Evolutionary conservation across 495 filamentous ascomycete genomes (phyloP).

Genomic region (Aspergillus incahuasiensis): DNA sequence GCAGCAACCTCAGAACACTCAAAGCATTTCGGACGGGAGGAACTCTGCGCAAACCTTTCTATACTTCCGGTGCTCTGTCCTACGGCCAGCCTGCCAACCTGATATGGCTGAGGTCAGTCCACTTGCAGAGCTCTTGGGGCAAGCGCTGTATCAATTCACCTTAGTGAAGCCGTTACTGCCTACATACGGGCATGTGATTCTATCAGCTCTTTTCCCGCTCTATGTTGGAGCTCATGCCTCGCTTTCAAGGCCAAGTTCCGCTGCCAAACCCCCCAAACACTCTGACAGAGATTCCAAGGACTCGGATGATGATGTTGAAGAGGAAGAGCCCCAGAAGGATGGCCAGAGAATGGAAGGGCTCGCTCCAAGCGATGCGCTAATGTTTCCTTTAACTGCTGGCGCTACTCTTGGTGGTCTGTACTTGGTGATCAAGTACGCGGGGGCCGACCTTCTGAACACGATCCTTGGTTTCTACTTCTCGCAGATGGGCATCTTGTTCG

Average conservation of each 20-base stretch:
- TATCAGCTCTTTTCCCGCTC: constrained; percentile 68
- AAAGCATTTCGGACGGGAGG: neutral
- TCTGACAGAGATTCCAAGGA: constrained; percentile 54
- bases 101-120: constrained; percentile 43
- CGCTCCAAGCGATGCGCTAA: constrained; percentile 72
- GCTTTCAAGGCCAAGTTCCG: constrained; percentile 72
- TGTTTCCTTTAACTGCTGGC: constrained; percentile 82
- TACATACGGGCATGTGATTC: constrained; percentile 63
- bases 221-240: constrained; percentile 67
- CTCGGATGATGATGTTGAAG: constrained; percentile 54
- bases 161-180: constrained; percentile 51
- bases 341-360: constrained; percentile 68
- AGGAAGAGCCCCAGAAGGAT: constrained; percentile 38
- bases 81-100: neutral
- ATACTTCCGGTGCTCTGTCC: neutral
- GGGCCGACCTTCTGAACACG: constrained; percentile 76
- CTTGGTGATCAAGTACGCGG: constrained; percentile 81
- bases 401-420: constrained; percentile 71
- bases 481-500: constrained; percentile 67
- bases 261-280: constrained; percentile 56
- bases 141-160: constrained; percentile 46
- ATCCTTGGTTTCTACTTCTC: constrained; percentile 84
- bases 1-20: neutral
- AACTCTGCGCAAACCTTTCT: neutral
- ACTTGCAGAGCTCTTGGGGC: constrained; percentile 44